Evolutionary conservation across 192 early-diverging fungal species (phyloP).

Genomic region (Umbelopsis ramanniana): DNA sequence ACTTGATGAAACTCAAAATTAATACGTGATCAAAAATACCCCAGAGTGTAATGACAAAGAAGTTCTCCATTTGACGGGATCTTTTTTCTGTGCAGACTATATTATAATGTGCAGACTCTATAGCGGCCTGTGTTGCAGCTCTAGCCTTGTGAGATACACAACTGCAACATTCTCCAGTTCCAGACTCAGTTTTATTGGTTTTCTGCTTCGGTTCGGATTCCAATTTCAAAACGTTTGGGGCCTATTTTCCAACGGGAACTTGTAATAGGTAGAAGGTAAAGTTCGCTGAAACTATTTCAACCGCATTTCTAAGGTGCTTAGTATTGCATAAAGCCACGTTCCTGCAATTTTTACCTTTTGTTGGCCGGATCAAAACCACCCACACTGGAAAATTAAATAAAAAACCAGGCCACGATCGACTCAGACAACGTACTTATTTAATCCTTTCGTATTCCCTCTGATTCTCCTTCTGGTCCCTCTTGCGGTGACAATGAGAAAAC

Average conservation of each 20-base stretch:
- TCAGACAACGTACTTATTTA: not conserved
- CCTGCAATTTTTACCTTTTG: conserved; percentile 9
- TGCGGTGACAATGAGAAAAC: conserved; percentile 10
- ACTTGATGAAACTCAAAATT: too few relatives aligned
- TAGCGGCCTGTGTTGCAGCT: not conserved
- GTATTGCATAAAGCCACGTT: conserved; percentile 14
- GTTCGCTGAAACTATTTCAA: conserved; percentile 6
- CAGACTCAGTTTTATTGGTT: conserved; percentile 6
- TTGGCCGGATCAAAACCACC: conserved; percentile 16
- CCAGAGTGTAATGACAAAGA: too few relatives aligned
- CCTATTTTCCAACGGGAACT: conserved; percentile 20
- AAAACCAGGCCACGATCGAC: not conserved
- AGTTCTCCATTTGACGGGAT: too few relatives aligned
- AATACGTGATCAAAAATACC: too few relatives aligned
- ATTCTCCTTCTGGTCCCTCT: conserved; percentile 1
- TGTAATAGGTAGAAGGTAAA: not conserved
- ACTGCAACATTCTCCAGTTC: conserved; percentile 15
- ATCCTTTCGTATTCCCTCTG: not conserved
- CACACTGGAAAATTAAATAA: conserved; percentile 21
- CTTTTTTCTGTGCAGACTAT: too few relatives aligned
- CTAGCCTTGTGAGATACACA: not conserved
- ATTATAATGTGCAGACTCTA: not conserved
- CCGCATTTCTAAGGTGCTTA: not conserved
- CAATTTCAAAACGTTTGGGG: not conserved
- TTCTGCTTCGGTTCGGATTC: conserved; percentile 4